Evolutionary conservation across 1,284 basidiomycete genomes (phyloP).

Genomic region (Leccinum pachyderme): DNA sequence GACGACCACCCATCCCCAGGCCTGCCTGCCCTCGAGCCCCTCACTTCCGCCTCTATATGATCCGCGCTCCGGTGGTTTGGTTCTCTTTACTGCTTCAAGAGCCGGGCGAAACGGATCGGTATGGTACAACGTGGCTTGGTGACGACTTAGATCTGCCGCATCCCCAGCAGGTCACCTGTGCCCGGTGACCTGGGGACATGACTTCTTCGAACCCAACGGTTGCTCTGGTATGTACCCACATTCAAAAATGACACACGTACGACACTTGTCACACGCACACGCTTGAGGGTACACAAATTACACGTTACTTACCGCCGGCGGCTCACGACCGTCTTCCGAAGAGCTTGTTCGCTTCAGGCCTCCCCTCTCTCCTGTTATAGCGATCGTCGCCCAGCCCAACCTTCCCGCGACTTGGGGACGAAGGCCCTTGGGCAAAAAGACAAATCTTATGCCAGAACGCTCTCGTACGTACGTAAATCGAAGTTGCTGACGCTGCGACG

Average conservation of each 20-base stretch:
- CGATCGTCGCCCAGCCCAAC: background rate
- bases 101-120: background rate
- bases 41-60: constrained; percentile 2
- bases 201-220: background rate
- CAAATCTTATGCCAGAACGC: background rate
- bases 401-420: background rate
- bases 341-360: background rate
- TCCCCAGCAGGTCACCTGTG: background rate
- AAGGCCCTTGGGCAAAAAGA: background rate
- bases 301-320: background rate
- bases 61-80: background rate
- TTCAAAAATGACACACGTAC: no score
- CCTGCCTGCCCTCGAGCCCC: background rate
- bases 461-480: background rate
- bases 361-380: background rate
- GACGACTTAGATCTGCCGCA: background rate
- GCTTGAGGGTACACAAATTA: background rate
- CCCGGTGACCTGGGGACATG: background rate
- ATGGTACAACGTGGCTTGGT: background rate
- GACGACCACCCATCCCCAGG: background rate
- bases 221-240: background rate
- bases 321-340: background rate
- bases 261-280: background rate
- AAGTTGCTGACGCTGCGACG: background rate
- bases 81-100: background rate